phyloP scores from a whole-genome alignment of 2,329 filamentous ascomycete species.

The Microsporum audouinii region DNA sequence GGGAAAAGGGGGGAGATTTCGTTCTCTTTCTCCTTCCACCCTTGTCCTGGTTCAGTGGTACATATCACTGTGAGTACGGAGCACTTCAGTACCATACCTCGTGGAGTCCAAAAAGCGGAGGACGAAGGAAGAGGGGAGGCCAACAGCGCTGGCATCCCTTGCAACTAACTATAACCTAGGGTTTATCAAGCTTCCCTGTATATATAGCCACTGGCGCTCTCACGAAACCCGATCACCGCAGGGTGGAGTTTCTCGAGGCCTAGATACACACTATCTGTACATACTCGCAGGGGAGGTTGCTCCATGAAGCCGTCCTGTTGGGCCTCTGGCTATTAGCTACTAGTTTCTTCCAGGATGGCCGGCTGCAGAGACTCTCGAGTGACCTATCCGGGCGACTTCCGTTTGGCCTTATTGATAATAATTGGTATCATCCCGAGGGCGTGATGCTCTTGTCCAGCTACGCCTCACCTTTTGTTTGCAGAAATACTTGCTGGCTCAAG shows the following conservation, averaged over 20 bases:
- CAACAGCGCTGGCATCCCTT: background rate
- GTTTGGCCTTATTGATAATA: background rate
- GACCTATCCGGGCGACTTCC: background rate
- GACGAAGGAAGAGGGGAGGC: background rate
- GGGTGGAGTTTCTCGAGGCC: background rate
- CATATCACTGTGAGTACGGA: background rate
- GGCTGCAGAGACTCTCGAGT: background rate
- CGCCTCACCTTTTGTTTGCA: too few relatives aligned
- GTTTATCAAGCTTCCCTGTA: background rate
- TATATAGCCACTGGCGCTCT: background rate
- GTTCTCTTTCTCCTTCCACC: background rate
- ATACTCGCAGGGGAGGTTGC: background rate
- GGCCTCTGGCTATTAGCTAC: background rate
- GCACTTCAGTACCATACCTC: background rate
- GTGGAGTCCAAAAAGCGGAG: background rate
- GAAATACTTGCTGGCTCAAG: too few relatives aligned
- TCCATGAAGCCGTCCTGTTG: background rate
- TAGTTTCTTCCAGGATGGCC: background rate
- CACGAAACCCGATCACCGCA: background rate
- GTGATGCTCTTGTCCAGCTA: too few relatives aligned
- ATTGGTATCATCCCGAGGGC: background rate
- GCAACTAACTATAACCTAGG: background rate
- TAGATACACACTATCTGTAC: background rate
- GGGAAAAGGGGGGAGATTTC: background rate
- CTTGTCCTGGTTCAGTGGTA: background rate